Evolutionary conservation across 2,329 filamentous ascomycete species (phyloP), one percentile per base, ranked within the genome.

Genomic region (Cryphonectria carpinicola): DNA sequence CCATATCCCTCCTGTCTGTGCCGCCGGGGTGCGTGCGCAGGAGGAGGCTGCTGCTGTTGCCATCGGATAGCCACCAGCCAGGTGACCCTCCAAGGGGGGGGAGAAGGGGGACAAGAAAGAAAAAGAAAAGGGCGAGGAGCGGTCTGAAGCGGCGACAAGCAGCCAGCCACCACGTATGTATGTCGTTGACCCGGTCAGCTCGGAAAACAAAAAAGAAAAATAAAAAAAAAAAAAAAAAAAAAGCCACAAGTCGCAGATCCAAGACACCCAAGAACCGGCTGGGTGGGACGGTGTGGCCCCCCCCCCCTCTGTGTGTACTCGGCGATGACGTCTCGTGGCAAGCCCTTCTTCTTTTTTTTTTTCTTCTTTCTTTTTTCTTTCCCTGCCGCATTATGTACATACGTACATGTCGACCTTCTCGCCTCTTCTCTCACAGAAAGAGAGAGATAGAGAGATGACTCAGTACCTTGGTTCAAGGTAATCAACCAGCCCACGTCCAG

Each of bases 291-390:
- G 65, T 66, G 65, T 43, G n/a, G 37, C 17, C 32, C 65, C 54
- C 32, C 32, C 32, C 32, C 32, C 32, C 28, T 3, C 28, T 3
- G 2, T 32, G 3, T 60, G 43, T 37, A n/a, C 52, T 54, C 19
- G 61, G 67, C 32, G n/a, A 65, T 71, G 69, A 68, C 69, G 67
- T 68, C 54, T 65, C 61, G 69, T 46, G 65, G 49, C 65, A 66
- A 60, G 37, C 35, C 28, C 28, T 63, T 28, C 28, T 28, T 28
- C 28, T 19, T 22, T 17, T 49, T 28, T 28, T 28, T 2, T 28
- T 28, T 28, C 2, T 28, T 7, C n/a, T 11, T 49, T 8, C 11
- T 2, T 19, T 5, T 32, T 32, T 3, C 32, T 32, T 32, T 32
- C 32, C 32, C 32, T 32, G 65, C 22, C 22, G 25, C n/a, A 37